Base-by-base conservation (phyloP, 768 basidiomycete species). In the Suillus paluster region DNA sequence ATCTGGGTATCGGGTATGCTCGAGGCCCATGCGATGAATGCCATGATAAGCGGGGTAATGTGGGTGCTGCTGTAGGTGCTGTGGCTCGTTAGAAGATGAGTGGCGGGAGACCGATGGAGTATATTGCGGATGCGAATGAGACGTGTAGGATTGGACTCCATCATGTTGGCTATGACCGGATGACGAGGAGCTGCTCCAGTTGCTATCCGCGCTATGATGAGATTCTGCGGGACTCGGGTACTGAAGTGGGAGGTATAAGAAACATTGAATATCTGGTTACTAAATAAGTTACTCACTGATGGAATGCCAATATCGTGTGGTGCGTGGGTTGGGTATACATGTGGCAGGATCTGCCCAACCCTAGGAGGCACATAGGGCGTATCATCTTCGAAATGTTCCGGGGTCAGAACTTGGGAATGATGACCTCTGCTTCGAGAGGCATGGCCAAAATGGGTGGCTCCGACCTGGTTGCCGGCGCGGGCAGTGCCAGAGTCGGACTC, bases 301-400 rank as follows among this genome's bases (percentile, higher is more conserved):
- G 50, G 67, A 17, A 70, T 44, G 21, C 60, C 30, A 27, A 8
- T 11, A 19, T 39, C 9, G 12, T 63, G 62, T 58, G 68, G 65
- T 57, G 67, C 52, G 34, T 61, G 58, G 52, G 63, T 61, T 60
- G 66, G 57, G 57, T 65, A 68, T 39, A 33, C 0, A 9, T 63
- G 64, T 25, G 64, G 66, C 64, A 67, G 63, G 55, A 67, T 52
- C 59, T 70, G 73, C 15, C 53, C 39, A 19, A 39, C 4, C 41
- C 75, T 67, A 14, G 70, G 73, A 48, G 73, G 73, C 44, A 75
- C 64, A 46, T 76, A 75, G 0, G 73, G 75, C 1, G 73, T 9
- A 5, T 75, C 75, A 54, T 71, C 30, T 30, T 30, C 66, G 46
- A 69, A 69, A n/a, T 64, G 46, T 19, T 72, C 70, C 53, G 67